Base-by-base conservation (phyloP, 2,329 filamentous ascomycete genomes). In the Blastomyces gilchristii region DNA sequence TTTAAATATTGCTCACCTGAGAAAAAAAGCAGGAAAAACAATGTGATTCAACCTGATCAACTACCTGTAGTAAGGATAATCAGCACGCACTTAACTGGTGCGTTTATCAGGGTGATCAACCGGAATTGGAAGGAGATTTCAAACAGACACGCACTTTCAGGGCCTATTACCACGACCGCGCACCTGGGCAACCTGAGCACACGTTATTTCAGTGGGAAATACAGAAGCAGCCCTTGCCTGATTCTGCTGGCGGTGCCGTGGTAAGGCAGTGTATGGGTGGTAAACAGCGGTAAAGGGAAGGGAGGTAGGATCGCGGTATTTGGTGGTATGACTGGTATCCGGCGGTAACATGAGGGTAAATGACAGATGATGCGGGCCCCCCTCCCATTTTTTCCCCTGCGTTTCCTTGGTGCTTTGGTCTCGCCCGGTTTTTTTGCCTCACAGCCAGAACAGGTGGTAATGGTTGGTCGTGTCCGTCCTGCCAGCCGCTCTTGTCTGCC, bases 371-470 rank as follows among this genome's bases (percentile, higher is more conserved):
- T 43, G 41, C 41, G 41, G 41, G 41, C 3, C 53, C 50, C 31
- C 11, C 34, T 41, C 34, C 47, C 9, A 47, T 54, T n/a, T 12
- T 16, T 41, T 11, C 8, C 52, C 16, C 7, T 25, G n/a, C 9
- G 6, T 25, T 28, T 52, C 3, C 22, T 9, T 16, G 25, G 25
- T 28, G 52, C 52, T 39, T 34, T 22, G 60, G 45, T 62, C 53
- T 41, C 49, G 60, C 52, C 34, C 57, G n/a, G 28, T 22, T 37
- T 22, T 39, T 25, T 60, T 60, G 45, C 58, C 58, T 14, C 45
- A 34, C 53, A 59, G 50, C 52, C 43, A 25, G 54, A 53, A 45
- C n/a, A 47, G 67, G 68, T 67, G n/a, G n/a, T 22, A 22, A 22
- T 22, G 68, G 68, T 2, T 34, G 31, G 31, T 37, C 34, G 64